These are phyloP conservation scores for Suillus cothurnatus DNA, from an alignment of 768 basidiomycete species.

Conservation along the genomic window DNA sequence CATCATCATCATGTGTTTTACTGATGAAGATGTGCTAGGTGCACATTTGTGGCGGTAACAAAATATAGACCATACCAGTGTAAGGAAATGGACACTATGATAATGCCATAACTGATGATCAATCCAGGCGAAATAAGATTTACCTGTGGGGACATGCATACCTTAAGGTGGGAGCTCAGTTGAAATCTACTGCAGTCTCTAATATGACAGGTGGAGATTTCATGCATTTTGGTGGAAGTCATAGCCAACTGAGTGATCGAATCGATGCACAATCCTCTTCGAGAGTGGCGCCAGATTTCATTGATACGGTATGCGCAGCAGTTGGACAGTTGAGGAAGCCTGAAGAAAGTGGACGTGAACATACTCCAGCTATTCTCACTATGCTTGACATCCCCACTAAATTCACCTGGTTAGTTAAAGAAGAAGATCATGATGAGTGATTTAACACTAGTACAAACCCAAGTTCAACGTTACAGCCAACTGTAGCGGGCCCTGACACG, in stretches of 20 bases:
- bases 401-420: too few species aligned
- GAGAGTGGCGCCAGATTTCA: too few species aligned
- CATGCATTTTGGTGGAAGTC: background rate
- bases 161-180: background rate
- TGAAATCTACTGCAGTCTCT: constrained; percentile 69
- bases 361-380: background rate
- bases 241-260: too few species aligned
- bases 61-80: constrained; percentile 65
- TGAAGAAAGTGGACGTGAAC: background rate
- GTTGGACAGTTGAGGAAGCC: background rate
- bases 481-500: too few species aligned
- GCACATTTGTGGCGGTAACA: background rate
- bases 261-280: background rate
- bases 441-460: too few species aligned
- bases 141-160: background rate
- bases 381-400: background rate
- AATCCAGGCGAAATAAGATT: background rate
- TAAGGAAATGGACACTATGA: constrained; percentile 82
- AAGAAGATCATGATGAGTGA: background rate
- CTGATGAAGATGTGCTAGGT: constrained; percentile 38
- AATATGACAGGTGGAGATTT: constrained; percentile 66
- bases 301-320: background rate
- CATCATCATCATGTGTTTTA: constrained; percentile 99
- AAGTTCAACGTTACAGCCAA: too few species aligned
- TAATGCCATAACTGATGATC: constrained; percentile 7